Evolutionary conservation across 192 early-diverging fungal species (phyloP), one percentile per base, ranked within the genome.

Genomic region (Gamsiella multidivaricata): DNA sequence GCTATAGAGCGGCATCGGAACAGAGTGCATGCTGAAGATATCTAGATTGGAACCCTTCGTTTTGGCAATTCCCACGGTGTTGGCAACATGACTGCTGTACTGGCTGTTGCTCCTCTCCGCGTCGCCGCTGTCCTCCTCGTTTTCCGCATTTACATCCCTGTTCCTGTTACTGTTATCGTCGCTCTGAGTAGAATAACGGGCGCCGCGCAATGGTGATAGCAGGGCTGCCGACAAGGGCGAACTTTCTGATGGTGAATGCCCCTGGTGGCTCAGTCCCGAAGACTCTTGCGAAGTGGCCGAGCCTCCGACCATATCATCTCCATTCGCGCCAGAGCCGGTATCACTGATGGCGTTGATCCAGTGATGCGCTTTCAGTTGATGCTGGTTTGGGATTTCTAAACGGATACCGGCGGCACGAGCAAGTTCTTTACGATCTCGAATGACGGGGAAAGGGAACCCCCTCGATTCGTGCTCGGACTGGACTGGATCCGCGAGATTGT

Each of bases 371-470:
- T 18, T 50, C 22, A 64, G 46, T 12, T 46, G 45, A 15, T 72
- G 69, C 18, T 72, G 69, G 0, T 47, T n/a, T 23, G 69, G 73
- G 17, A 78, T 78, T 18, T 78, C 60, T 20, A 78, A 42, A 12
- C 65, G 65, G 47, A 78, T 68, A 4, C 73, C 73, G 2, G 65
- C 65, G 2, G 73, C 65, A 14, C 58, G 65, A 31, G 73, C 73
- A 8, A 69, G 46, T 5, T 66, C 65, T 20, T 78, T 78, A 31
- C 73, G 65, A 26, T 78, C 73, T 5, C 72, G 72, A 32, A 75
- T 45, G 12, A 65, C 59, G 11, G 63, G 57, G 39, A 65, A 54
- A 1, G 72, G 61, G 31, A 69, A 69, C 39, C 66, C 66, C 36
- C 52, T 60, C 2, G 58, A 61, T 32, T 46, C 47, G 18, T 59